Evolutionary conservation across 2,329 filamentous ascomycete genomes (phyloP), one percentile per base, ranked within the genome.

Genomic region (Blastomyces gilchristii): DNA sequence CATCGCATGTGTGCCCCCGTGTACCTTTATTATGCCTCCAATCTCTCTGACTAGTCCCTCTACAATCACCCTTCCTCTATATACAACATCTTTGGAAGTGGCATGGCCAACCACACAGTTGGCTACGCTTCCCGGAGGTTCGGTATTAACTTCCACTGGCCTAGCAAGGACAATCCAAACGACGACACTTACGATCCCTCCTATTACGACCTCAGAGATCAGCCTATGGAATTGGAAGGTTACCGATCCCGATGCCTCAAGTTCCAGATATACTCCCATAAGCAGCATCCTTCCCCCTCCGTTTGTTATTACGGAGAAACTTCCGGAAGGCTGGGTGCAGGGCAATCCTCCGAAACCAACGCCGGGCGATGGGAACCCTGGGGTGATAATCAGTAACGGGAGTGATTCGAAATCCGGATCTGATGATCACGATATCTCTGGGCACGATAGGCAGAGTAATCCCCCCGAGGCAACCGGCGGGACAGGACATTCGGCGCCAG

Each of bases 11-110:
- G 58, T 64, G 22, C 66, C 66, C 14, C 67, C 66, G 9, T 68
- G 67, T 52, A 63, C 64, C n/a, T 65, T 67, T 56, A 65, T 68
- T 45, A 56, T 68, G 53, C 67, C 67, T 37, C 65, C 66, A 12
- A 41, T 63, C 14, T 41, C 63, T 41, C 50, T 68, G 11, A 9
- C 37, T 9, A 43, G 18, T 12, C 28, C 54, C 16, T 66, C 67
- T 28, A 68, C 67, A 1, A 65, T 68, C 34, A 64, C 41, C n/a
- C 64, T 67, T 60, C 66, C 64, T 31, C 66, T 59, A 52, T 63
- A 61, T 50, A 63, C 58, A 25, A 67, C 66, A 2, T 67, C 67
- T 41, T 56, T 67, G 12, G 63, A 67, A 50, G 65, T 67, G 47
- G 65, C 61, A 12, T 66, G 63, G 62, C 49, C 60, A 28, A 67